Base-by-base conservation (phyloP, 2,329 filamentous ascomycete species). In the Colletotrichum siamense region DNA sequence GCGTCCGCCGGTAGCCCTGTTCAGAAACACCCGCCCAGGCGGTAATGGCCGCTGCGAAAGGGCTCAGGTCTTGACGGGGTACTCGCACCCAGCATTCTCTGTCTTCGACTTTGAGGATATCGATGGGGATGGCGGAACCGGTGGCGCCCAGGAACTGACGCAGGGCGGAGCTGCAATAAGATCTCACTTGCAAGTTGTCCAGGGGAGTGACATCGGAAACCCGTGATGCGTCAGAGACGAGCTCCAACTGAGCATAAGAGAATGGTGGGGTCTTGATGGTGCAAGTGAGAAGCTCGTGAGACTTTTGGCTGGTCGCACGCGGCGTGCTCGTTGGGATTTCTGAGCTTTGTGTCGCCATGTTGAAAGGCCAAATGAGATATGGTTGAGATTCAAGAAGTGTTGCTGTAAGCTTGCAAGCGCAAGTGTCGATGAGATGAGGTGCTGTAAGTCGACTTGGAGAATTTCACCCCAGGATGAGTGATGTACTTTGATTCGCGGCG, bases 91-190 rank as follows among this genome's bases (percentile, higher is more conserved):
- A 95, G 71, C 90, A 90, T 64, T 91, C 87, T 8, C 81, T 80
- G 2, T 85, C 88, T 5, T 91, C 84, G 0, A 93, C 86, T 79
- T 92, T 91, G 39, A 96, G 88, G 24, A 96, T 91, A 81, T 96
- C 95, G 72, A 96, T 82, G 2, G 92, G 86, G 5, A 96, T 92
- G 13, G 91, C 92, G 3, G 89, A 85, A 13, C 95, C 95, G 0
- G 91, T 92, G 22, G 91, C 85, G 24, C 95, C 95, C 2, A 96
- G 90, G 80, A 95, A 96, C 77, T 94, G 91, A 2, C 87, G 87
- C 9, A 96, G 86, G 0, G 94, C 92, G 1, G 89, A 83, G 3
- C 90, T 91, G 79, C 94, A 90, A 81, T 94, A 92, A 1, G 91
- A 87, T 39, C 91, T 91, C 22, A 90, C 87, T 49, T 92, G 92